phyloP scores from a whole-genome alignment of 2,329 filamentous ascomycete species.

The Endoconidiophora laricicola region DNA sequence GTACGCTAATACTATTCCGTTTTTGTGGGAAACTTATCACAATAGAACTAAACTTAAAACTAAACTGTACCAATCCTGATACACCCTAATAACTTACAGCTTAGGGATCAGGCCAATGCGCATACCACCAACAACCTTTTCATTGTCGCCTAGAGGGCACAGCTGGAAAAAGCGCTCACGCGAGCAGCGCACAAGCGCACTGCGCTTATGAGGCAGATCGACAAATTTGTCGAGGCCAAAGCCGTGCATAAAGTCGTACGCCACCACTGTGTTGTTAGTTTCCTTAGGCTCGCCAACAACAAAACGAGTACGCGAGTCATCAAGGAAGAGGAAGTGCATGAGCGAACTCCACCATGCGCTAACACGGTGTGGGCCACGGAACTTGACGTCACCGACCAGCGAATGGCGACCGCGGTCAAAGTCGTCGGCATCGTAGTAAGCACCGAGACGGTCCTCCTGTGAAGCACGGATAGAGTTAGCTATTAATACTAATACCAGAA shows the following conservation, averaged over 20 bases:
- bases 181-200: constrained; percentile 47
- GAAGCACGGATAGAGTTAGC: not conserved
- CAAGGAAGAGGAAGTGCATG: constrained; percentile 47
- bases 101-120: constrained; percentile 36
- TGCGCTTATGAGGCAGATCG: constrained; percentile 56
- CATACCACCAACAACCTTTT: constrained; percentile 38
- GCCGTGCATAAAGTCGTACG: constrained; percentile 59
- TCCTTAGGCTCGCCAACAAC: constrained; percentile 57
- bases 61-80: not conserved
- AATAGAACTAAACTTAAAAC: not conserved
- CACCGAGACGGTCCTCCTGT: constrained; percentile 38
- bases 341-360: constrained; percentile 44
- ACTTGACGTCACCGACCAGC: constrained; percentile 40
- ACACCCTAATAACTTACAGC: constrained; percentile 21
- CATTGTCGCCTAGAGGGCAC: constrained; percentile 39
- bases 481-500: constrained; percentile 5
- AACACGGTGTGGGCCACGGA: constrained; percentile 43
- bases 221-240: constrained; percentile 57
- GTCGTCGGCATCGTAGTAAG: constrained; percentile 37
- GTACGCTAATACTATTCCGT: not conserved
- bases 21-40: too few species aligned
- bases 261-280: constrained; percentile 51
- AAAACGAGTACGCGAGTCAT: constrained; percentile 38
- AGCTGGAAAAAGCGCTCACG: constrained; percentile 55
- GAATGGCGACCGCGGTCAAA: constrained; percentile 43